phyloP scores from a whole-genome alignment of 768 basidiomycete genomes.

The Trametes sanguinea region DNA sequence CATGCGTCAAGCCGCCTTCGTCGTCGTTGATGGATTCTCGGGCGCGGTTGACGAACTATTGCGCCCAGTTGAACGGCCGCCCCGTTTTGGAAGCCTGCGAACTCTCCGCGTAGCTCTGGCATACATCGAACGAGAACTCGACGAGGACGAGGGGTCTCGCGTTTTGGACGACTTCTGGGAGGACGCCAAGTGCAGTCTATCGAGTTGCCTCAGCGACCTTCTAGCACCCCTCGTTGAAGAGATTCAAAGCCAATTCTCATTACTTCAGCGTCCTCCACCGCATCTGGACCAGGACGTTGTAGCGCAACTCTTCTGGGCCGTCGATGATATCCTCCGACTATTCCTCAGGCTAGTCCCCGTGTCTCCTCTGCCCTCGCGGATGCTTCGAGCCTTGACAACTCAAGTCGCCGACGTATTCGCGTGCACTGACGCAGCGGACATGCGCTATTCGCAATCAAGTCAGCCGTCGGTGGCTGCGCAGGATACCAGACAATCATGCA shows the following conservation, averaged over 20 bases:
- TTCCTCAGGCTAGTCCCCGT: conserved; percentile 46
- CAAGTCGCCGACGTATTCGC: conserved; percentile 57
- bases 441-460: conserved; percentile 42
- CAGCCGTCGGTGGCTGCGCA: conserved; percentile 45
- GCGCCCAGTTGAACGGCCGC: conserved; percentile 48
- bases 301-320: conserved; percentile 57
- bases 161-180: conserved; percentile 62
- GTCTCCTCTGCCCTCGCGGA: conserved; percentile 54
- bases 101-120: conserved; percentile 66
- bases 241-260: conserved; percentile 52
- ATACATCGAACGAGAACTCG: conserved; percentile 54
- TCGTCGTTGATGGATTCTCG: conserved; percentile 67
- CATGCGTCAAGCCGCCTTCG: conserved; percentile 60
- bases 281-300: conserved; percentile 42
- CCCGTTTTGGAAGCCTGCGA: conserved; percentile 53
- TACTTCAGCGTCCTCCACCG: conserved; percentile 35
- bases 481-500: conserved; percentile 50
- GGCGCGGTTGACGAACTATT: conserved; percentile 65
- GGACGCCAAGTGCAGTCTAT: conserved; percentile 56
- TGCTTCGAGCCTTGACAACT: conserved; percentile 45
- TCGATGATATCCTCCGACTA: conserved; percentile 55
- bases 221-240: conserved; percentile 53
- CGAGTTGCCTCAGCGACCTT: conserved; percentile 57
- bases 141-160: conserved; percentile 56
- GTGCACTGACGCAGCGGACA: conserved; percentile 50